These are phyloP conservation scores for Zostera marina DNA, from an alignment of 116 monocot species.

Conservation along the genomic window DNA sequence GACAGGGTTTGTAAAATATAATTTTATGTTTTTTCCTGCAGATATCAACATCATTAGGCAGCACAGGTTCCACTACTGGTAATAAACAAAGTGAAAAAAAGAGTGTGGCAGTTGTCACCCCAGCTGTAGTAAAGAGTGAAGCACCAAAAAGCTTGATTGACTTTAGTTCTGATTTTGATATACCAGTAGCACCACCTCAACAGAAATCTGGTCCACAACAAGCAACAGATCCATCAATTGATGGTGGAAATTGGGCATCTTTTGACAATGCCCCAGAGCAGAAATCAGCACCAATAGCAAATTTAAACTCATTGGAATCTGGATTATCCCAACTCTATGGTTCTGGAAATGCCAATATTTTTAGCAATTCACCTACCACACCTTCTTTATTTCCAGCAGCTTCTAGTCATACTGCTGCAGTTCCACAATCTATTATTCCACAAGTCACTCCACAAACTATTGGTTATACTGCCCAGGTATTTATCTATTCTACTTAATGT, in stretches of 20 bases:
- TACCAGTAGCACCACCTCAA: slow-evolving; percentile 16
- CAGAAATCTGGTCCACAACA: slow-evolving; percentile 14
- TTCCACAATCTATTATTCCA: no score
- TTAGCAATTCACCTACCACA: slow-evolving; percentile 8
- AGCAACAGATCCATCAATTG: slow-evolving; percentile 13
- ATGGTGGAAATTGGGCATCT: slow-evolving; percentile 61
- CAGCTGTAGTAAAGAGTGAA: slow-evolving; percentile 29
- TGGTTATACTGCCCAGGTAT: no score
- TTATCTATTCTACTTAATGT: no score
- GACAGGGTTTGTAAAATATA: background rate
- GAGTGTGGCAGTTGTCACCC: slow-evolving; percentile 3
- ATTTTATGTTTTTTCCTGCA: slow-evolving; percentile 11
- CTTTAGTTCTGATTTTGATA: slow-evolving; percentile 47
- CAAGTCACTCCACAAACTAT: no score
- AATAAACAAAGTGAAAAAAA: slow-evolving; percentile 25
- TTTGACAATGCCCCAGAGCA: slow-evolving; percentile 47
- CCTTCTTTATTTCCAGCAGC: slow-evolving; percentile 19
- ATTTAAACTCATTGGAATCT: slow-evolving; percentile 2
- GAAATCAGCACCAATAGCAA: slow-evolving; percentile 12
- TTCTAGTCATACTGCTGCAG: slow-evolving; percentile 4
- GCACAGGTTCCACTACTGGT: slow-evolving; percentile 33
- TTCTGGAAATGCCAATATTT: slow-evolving; percentile 4
- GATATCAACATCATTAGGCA: slow-evolving; percentile 39
- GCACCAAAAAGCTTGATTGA: slow-evolving; percentile 62
- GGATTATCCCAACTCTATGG: background rate